These are phyloP conservation scores for Beauveria brongniartii DNA, from an alignment of 2,329 filamentous ascomycete genomes.

Conservation along the genomic window DNA sequence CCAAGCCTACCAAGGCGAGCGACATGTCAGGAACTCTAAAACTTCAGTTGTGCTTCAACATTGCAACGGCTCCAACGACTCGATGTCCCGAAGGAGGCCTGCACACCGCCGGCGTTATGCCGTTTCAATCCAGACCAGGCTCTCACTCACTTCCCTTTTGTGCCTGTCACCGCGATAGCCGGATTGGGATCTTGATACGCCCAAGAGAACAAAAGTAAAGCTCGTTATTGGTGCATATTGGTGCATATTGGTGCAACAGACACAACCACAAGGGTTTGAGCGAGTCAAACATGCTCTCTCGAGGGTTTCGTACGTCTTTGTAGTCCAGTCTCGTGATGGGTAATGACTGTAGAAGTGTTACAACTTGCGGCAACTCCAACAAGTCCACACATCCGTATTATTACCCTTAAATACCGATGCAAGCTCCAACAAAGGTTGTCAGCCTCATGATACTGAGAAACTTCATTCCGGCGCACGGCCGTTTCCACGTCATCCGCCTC, in stretches of 20 bases:
- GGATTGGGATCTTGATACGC: background rate
- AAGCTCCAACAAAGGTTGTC: background rate
- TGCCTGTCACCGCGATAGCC: background rate
- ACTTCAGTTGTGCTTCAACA: too few relatives aligned
- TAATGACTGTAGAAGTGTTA: background rate
- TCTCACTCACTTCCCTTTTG: too few relatives aligned
- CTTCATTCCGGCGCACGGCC: conserved; percentile 6
- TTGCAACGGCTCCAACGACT: background rate
- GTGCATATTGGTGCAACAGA: background rate
- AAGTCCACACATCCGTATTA: background rate
- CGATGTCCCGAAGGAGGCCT: background rate
- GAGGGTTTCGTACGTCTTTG: background rate
- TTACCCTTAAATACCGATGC: background rate
- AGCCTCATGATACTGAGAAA: background rate
- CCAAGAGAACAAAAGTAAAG: too few relatives aligned
- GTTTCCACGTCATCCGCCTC: background rate
- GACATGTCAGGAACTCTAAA: background rate
- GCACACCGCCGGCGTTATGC: background rate
- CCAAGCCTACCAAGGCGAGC: background rate
- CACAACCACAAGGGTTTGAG: background rate
- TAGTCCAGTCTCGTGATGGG: too few relatives aligned
- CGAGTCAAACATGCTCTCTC: background rate
- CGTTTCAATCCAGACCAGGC: background rate
- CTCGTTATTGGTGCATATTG: background rate
- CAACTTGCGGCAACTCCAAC: background rate